Percentiles rank a stretch among this genome's conserved stretches.
Evolutionary conservation across 2,329 filamentous ascomycete species (phyloP).

Genomic region (Tolypocladium tropicale): DNA sequence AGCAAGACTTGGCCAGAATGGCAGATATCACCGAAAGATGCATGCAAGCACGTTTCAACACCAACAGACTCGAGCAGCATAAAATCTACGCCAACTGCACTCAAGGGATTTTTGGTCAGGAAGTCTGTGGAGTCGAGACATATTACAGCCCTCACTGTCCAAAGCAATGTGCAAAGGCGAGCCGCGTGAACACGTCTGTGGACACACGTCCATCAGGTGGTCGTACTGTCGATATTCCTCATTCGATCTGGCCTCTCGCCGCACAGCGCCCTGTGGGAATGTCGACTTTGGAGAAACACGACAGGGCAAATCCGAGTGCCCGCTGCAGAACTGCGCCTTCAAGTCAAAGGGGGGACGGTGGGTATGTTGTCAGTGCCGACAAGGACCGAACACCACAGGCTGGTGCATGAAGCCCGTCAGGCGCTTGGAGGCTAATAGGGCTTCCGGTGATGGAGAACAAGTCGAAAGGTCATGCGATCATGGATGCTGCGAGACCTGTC

Average conservation of each 20-base stretch:
- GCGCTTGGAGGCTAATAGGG: constrained; percentile 18
- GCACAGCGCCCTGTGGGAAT: constrained; percentile 38
- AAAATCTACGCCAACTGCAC: not conserved
- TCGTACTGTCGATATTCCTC: constrained; percentile 21
- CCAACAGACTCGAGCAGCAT: not conserved
- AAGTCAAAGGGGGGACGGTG: constrained; percentile 37
- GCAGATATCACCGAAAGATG: not conserved
- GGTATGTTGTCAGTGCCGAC: constrained; percentile 43
- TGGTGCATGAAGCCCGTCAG: constrained; percentile 36
- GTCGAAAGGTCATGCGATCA: constrained; percentile 37
- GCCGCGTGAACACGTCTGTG: constrained; percentile 5
- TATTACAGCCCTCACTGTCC: not conserved
- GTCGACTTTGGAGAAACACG: constrained; percentile 36
- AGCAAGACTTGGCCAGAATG: too few species aligned
- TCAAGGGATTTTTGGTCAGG: too few species aligned
- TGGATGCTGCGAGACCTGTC: constrained; percentile 40
- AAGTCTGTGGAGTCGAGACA: not conserved
- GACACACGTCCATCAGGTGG: constrained; percentile 7
- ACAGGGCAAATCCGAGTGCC: constrained; percentile 32
- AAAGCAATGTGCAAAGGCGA: constrained; percentile 5
- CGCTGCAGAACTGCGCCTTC: constrained; percentile 41
- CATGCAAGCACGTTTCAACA: not conserved
- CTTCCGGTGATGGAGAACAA: constrained; percentile 22
- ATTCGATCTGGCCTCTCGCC: constrained; percentile 37
- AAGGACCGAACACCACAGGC: constrained; percentile 39